A percentile compares a stretch with the other conserved stretches of the same genome.
Conservation (phyloP, 192 early-diverging fungal species). For the Geranomyces michiganensis region DNA sequence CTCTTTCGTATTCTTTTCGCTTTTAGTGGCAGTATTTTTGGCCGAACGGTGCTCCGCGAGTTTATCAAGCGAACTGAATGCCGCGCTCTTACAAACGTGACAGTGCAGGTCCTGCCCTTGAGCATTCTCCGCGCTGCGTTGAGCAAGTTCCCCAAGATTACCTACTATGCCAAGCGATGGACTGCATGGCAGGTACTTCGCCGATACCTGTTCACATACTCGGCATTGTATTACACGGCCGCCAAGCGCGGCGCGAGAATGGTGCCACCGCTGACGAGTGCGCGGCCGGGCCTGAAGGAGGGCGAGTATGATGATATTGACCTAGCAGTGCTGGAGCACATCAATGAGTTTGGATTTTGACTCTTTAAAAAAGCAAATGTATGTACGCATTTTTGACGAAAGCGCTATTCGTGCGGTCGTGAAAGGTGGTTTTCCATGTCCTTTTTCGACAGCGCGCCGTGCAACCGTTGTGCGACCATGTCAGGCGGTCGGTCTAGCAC, state of each 20-base stretch:
- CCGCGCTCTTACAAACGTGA: constrained; percentile 51
- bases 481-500: too few species aligned
- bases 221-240: constrained; percentile 50
- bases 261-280: constrained; percentile 45
- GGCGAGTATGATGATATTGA: constrained; percentile 58
- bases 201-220: constrained; percentile 49
- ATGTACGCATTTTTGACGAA: too few species aligned
- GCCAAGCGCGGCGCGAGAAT: constrained; percentile 48
- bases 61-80: constrained; percentile 47
- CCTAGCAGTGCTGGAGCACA: constrained; percentile 52
- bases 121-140: constrained; percentile 35
- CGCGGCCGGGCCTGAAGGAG: constrained; percentile 44
- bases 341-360: constrained; percentile 49
- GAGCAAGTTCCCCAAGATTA: constrained; percentile 49
- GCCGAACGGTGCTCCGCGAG: constrained; percentile 49
- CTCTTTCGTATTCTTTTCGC: background rate
- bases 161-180: constrained; percentile 58
- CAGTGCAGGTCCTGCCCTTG: constrained; percentile 38
- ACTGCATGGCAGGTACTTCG: constrained; percentile 53
- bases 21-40: constrained; percentile 47
- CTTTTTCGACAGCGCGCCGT: too few species aligned
- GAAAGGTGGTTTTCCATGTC: too few species aligned
- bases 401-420: too few species aligned
- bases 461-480: too few species aligned
- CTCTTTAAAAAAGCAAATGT: constrained; percentile 2